These are phyloP conservation scores for Strobilomyces echinocephalus DNA, from an alignment of 768 basidiomycete genomes.

Conservation along the genomic window DNA sequence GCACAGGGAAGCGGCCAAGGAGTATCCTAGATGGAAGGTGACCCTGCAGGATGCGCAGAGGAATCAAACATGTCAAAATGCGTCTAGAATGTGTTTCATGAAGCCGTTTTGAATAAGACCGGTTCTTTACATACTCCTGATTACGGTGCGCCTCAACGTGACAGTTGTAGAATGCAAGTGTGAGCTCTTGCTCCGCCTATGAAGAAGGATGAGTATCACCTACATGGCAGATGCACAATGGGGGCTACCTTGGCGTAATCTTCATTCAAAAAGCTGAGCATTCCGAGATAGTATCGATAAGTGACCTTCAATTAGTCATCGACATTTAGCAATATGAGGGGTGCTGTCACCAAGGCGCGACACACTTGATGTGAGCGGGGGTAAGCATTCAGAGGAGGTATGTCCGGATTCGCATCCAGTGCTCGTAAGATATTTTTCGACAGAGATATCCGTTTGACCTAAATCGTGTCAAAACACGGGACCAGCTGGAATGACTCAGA, in stretches of 20 bases:
- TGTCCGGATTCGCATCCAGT: constrained; percentile 77
- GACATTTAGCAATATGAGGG: constrained; percentile 5
- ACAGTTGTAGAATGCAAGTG: constrained; percentile 83
- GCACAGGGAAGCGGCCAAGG: constrained; percentile 64
- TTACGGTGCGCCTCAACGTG: constrained; percentile 65
- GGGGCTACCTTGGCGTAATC: constrained; percentile 70
- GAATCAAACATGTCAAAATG: constrained; percentile 86
- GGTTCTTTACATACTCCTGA: constrained; percentile 61
- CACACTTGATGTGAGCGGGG: constrained; percentile 83
- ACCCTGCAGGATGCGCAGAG: constrained; percentile 82
- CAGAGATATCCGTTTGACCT: constrained; percentile 90
- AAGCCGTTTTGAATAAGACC: neutral
- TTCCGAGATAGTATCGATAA: constrained; percentile 90
- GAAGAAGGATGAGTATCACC: neutral
- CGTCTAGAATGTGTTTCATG: constrained; percentile 46
- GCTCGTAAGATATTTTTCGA: constrained; percentile 91
- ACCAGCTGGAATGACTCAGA: neutral
- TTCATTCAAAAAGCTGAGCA: constrained; percentile 91
- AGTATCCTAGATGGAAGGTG: constrained; percentile 75
- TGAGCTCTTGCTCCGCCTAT: constrained; percentile 82
- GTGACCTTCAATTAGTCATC: constrained; percentile 60
- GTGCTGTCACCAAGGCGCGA: constrained; percentile 10
- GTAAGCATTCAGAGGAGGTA: constrained; percentile 71
- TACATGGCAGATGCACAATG: neutral
- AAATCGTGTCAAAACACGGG: neutral